Percentiles rank a stretch among this genome's conserved stretches.
phyloP scores from a whole-genome alignment of 176 grass and related monocot species.

The Zizania latifolia region DNA sequence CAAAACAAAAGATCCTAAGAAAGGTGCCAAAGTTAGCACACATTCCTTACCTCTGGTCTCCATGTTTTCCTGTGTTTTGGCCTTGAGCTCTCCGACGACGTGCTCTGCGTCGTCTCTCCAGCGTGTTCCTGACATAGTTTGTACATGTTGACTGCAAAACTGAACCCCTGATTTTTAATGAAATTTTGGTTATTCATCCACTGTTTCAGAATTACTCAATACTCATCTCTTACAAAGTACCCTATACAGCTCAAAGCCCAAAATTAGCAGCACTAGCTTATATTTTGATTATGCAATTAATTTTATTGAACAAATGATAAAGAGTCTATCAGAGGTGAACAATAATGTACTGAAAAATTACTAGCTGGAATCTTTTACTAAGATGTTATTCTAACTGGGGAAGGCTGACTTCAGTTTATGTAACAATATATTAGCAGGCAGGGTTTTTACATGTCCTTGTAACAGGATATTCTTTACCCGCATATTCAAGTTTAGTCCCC shows the following conservation, averaged over 20 bases:
- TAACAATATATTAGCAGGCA: not conserved
- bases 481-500: not conserved
- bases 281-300: not conserved
- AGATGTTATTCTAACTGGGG: not conserved
- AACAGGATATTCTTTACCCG: slow-evolving; percentile 6
- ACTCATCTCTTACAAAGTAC: not conserved
- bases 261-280: not conserved
- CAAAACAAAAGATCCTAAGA: too few species aligned
- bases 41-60: too few species aligned
- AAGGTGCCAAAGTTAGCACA: too few species aligned
- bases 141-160: not conserved
- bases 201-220: not conserved
- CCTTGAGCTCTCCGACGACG: too few species aligned
- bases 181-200: not conserved
- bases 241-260: not conserved
- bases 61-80: too few species aligned
- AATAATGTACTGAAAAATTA: slow-evolving; percentile 3
- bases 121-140: too few species aligned
- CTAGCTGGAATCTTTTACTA: not conserved
- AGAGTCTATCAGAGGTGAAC: not conserved
- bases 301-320: not conserved
- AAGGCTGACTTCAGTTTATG: slow-evolving; percentile 10
- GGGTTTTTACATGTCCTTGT: not conserved
- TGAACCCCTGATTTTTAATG: not conserved
- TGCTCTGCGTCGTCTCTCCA: too few species aligned